Conservation (phyloP, 495 filamentous ascomycete species). For the Coniosporium apollinis region DNA sequence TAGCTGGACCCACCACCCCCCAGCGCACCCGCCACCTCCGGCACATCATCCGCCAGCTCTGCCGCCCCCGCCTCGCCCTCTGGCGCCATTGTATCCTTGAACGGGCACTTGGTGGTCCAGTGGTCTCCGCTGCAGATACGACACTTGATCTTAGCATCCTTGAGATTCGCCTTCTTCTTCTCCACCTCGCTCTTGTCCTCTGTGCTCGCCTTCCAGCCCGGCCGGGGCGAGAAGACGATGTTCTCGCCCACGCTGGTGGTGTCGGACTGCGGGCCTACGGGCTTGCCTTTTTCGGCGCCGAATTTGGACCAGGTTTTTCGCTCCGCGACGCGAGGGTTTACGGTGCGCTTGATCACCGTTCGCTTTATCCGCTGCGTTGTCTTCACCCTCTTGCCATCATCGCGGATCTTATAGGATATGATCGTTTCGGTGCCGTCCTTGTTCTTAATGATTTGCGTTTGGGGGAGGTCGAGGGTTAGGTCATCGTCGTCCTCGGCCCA, state of each 20-base stretch:
- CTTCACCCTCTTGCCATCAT: conserved; percentile 88
- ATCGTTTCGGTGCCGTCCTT: conserved; percentile 96
- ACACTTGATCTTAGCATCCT: conserved; percentile 99
- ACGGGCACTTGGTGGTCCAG: conserved; percentile 91
- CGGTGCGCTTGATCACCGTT: conserved; percentile 71
- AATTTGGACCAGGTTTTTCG: conserved; percentile 87
- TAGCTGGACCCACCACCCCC: conserved; percentile 62
- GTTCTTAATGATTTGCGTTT: conserved; percentile 75
- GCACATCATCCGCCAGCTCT: conserved; percentile 41
- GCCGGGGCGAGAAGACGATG: conserved; percentile 80
- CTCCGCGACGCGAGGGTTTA: conserved; percentile 92
- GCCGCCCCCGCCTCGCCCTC: conserved; percentile 41
- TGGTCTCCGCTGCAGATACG: conserved; percentile 97
- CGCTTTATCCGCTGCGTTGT: conserved; percentile 86
- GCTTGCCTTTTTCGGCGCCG: conserved; percentile 62
- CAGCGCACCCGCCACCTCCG: conserved; percentile 33
- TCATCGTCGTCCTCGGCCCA: conserved; percentile 98
- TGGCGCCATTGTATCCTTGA: conserved; percentile 68
- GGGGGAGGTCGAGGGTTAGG: conserved; percentile 59
- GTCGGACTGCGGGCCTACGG: conserved; percentile 51
- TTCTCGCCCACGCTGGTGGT: conserved; percentile 93
- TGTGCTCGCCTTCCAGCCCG: conserved; percentile 69
- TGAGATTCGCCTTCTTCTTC: conserved; percentile 63
- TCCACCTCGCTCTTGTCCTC: conserved; percentile 51
- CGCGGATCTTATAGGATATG: conserved; percentile 77